These are phyloP conservation scores for Pythium rhizo-oryzae DNA, from an alignment of 352 stramenopile species.

Conservation along the genomic window DNA sequence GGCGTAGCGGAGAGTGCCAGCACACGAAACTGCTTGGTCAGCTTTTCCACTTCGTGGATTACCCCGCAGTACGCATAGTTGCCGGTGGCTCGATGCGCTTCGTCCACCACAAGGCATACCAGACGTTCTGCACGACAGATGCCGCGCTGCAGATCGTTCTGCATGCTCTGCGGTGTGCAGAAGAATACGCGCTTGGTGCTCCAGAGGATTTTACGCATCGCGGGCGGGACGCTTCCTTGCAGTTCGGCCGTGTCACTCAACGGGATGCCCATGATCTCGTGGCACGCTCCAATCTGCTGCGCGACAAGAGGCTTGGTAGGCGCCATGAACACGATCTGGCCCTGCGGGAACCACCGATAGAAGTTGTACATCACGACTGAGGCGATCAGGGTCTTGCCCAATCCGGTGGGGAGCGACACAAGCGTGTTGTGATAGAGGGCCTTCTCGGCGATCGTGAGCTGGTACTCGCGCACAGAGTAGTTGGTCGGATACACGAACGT, in stretches of 20 bases:
- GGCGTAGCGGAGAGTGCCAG: constrained; percentile 97
- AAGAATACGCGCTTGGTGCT: constrained; percentile 96
- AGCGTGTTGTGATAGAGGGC: constrained; percentile 98
- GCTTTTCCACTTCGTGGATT: constrained; percentile 64
- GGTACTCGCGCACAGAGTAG: constrained; percentile 94
- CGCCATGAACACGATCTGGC: constrained; percentile 97
- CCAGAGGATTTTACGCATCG: constrained; percentile 89
- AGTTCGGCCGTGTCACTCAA: constrained; percentile 81
- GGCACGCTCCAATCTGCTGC: constrained; percentile 98
- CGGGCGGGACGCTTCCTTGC: constrained; percentile 78
- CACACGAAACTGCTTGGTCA: constrained; percentile 88
- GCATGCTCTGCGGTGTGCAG: constrained; percentile 98
- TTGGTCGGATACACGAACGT: constrained; percentile 91
- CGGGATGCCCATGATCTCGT: constrained; percentile 95
- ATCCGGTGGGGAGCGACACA: constrained; percentile 98
- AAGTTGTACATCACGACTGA: constrained; percentile 99
- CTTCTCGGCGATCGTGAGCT: constrained; percentile 93
- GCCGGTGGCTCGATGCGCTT: constrained; percentile 96
- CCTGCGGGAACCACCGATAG: constrained; percentile 96
- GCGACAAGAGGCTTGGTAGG: constrained; percentile 97
- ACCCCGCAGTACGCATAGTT: constrained; percentile 98
- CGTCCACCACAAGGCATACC: constrained; percentile 98
- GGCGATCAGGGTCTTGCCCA: constrained; percentile 99
- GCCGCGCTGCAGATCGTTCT: constrained; percentile 94
- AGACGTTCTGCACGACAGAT: constrained; percentile 82